These are phyloP conservation scores for Ceratocystis colombiana DNA, from an alignment of 2,329 filamentous ascomycete species.

Conservation along the genomic window DNA sequence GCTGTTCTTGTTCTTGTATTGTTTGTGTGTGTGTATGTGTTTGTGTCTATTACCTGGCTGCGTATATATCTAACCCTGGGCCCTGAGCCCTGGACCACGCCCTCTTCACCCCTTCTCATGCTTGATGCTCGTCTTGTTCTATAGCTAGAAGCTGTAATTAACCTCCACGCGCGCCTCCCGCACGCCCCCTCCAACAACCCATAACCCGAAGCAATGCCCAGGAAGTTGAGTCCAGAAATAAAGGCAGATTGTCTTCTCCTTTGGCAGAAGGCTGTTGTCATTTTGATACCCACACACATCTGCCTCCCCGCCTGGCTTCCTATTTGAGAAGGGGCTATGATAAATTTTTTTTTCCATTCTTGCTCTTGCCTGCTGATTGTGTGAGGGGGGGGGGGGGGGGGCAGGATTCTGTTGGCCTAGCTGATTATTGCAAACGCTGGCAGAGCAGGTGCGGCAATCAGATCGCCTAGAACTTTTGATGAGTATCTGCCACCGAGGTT, in stretches of 20 bases:
- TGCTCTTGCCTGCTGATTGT: neutral
- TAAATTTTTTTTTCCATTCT: neutral
- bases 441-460: neutral
- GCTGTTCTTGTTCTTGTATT: neutral
- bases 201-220: neutral
- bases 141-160: constrained; percentile 1
- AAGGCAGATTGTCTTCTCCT: neutral
- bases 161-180: constrained; percentile 3
- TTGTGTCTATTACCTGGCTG: no score
- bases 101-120: neutral
- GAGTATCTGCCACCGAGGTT: neutral
- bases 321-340: neutral
- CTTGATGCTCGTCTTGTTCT: neutral
- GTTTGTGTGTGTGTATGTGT: neutral
- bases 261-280: constrained; percentile 2
- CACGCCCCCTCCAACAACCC: constrained; percentile 9
- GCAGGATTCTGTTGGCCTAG: neutral
- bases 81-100: neutral
- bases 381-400: neutral
- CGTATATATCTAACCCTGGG: neutral
- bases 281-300: neutral
- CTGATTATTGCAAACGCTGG: neutral
- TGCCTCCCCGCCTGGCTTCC: neutral
- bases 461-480: neutral
- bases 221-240: neutral